These are phyloP conservation scores for Cichorium intybus DNA, from an alignment of 140 eudicot genomes.

Conservation along the genomic window DNA sequence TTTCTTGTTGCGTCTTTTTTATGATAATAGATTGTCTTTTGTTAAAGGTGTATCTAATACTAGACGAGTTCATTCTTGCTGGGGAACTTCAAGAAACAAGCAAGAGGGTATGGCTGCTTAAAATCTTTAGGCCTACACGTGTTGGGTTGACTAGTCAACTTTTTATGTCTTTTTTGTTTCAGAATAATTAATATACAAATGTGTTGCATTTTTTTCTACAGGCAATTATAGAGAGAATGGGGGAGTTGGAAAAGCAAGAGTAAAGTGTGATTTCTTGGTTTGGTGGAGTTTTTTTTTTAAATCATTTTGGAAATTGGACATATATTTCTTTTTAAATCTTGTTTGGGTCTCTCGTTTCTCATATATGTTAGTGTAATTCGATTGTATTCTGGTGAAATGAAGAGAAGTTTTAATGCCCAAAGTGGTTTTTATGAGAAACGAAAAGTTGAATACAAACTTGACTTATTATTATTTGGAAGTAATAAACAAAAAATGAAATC, in stretches of 20 bases:
- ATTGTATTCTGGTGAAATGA: no score
- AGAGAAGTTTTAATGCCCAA: not conserved
- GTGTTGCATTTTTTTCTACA: constrained; percentile 29
- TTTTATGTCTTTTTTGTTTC: not conserved
- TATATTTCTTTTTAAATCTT: not conserved
- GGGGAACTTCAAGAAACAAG: constrained; percentile 99
- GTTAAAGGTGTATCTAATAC: constrained; percentile 75
- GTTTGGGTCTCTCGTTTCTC: not conserved
- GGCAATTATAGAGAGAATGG: constrained; percentile 97
- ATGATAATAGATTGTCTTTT: not conserved
- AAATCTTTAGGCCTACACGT: no score
- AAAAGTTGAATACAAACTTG: no score
- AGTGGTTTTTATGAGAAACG: not conserved
- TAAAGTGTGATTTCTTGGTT: constrained; percentile 21
- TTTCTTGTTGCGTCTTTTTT: not conserved
- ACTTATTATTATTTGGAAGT: no score
- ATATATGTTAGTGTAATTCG: not conserved
- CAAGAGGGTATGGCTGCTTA: constrained; percentile 88
- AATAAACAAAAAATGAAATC: no score
- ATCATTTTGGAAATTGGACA: not conserved
- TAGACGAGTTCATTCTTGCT: constrained; percentile 96
- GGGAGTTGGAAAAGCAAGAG: constrained; percentile 88
- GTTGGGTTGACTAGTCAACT: no score
- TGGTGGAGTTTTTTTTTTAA: not conserved
- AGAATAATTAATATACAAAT: no score